phyloP scores from a whole-genome alignment of 116 monocot species.

The Iris pallida region DNA sequence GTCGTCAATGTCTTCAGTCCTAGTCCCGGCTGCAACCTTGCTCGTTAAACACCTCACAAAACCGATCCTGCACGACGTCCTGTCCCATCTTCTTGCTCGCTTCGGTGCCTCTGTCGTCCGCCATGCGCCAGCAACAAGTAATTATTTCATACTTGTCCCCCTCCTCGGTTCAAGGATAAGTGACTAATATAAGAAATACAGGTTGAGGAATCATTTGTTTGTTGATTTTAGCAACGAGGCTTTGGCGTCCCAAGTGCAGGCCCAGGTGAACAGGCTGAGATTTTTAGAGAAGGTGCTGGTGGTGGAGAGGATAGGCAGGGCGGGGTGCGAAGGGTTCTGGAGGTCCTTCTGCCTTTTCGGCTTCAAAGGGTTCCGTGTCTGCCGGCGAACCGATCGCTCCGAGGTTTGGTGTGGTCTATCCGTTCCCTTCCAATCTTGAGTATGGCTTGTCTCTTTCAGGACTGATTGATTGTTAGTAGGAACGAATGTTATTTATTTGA shows the following conservation, averaged over 20 bases:
- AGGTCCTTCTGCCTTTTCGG: conserved; percentile 7
- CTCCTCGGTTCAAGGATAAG: neutral
- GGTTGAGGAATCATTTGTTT: conserved; percentile 63
- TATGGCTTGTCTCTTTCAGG: conserved; percentile 18
- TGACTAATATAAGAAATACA: neutral
- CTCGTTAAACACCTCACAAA: conserved; percentile 89
- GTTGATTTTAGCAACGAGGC: conserved; percentile 64
- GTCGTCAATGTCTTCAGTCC: neutral
- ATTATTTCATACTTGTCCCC: neutral
- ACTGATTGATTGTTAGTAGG: too few relatives aligned
- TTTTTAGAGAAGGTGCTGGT: conserved; percentile 77
- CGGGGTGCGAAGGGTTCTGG: conserved; percentile 20
- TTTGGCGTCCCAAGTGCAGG: conserved; percentile 52
- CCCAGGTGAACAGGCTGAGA: conserved; percentile 72
- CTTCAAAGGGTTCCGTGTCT: conserved; percentile 6
- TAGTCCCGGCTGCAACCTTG: conserved; percentile 37
- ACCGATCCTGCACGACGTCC: conserved; percentile 67
- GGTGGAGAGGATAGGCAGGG: conserved; percentile 62
- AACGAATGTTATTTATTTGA: too few relatives aligned
- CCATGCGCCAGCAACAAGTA: conserved; percentile 81
- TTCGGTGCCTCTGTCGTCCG: conserved; percentile 78
- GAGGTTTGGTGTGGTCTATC: conserved; percentile 83
- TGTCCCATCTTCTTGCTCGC: conserved; percentile 78
- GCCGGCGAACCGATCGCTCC: conserved; percentile 68
- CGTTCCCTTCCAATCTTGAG: conserved; percentile 93